Conservation (phyloP, 176 grass and related monocot species). For the Rhynchospora pubera region DNA sequence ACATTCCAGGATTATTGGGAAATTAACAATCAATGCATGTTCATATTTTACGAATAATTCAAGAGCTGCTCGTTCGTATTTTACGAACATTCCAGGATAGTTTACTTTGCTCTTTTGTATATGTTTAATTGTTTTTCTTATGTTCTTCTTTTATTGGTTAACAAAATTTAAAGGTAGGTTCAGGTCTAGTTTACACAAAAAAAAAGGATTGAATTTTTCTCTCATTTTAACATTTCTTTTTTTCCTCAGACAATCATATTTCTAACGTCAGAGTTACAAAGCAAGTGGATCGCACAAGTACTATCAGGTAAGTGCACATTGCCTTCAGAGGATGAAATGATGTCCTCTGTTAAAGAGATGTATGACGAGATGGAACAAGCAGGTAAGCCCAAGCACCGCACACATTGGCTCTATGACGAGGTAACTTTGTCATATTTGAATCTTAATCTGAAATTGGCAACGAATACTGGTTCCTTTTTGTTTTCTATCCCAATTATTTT, state of each 20-base stretch:
- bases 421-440: conserved; percentile 14
- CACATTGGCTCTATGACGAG: conserved; percentile 23
- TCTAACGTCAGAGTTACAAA: conserved; percentile 29
- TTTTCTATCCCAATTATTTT: not conserved
- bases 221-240: not conserved
- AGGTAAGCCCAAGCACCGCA: conserved; percentile 35
- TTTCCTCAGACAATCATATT: conserved; percentile 33
- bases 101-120: no score
- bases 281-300: conserved; percentile 41
- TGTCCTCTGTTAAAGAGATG: no score
- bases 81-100: no score
- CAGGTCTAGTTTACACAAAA: no score
- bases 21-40: no score
- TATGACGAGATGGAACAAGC: conserved; percentile 34
- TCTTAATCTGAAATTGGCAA: not conserved
- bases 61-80: no score
- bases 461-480: not conserved
- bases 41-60: no score
- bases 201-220: no score
- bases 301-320: conserved; percentile 29
- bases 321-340: conserved; percentile 33
- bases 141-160: no score
- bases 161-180: no score
- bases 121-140: no score
- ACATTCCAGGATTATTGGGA: no score